phyloP scores from a whole-genome alignment of 257 asterid species.

The Avicennia marina region DNA sequence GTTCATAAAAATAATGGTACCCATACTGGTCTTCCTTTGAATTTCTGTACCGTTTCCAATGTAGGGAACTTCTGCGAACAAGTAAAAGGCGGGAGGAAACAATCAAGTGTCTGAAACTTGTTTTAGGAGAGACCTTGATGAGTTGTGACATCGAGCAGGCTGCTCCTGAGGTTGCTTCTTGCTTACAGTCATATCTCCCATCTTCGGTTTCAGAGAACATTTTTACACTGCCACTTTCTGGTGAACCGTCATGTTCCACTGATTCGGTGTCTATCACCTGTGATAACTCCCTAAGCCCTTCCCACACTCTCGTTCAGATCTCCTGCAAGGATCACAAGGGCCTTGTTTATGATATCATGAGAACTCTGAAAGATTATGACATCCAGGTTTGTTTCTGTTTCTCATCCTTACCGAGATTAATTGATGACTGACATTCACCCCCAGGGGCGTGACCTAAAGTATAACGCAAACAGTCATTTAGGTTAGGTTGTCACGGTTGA shows the following conservation, averaged over 20 bases:
- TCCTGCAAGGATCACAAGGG: constrained; percentile 71
- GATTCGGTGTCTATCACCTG: constrained; percentile 38
- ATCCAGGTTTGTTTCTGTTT: constrained; percentile 43
- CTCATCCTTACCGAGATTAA: background rate
- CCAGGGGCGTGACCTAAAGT: background rate
- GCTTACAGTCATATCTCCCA: constrained; percentile 49
- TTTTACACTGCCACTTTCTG: constrained; percentile 30
- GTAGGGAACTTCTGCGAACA: constrained; percentile 63
- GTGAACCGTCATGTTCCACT: constrained; percentile 18
- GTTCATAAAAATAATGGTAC: too few species aligned
- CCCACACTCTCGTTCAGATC: constrained; percentile 60
- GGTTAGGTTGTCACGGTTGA: background rate
- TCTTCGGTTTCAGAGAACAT: constrained; percentile 43
- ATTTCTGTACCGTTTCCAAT: background rate
- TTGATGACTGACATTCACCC: background rate
- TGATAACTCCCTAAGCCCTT: constrained; percentile 64
- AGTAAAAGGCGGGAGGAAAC: constrained; percentile 49
- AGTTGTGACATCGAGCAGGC: constrained; percentile 62
- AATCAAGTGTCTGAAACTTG: constrained; percentile 27
- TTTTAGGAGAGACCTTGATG: constrained; percentile 54
- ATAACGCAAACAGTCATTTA: background rate
- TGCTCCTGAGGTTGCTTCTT: constrained; percentile 49
- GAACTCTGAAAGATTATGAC: constrained; percentile 64
- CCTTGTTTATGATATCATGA: constrained; percentile 68
- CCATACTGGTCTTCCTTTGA: too few species aligned